Percentiles rank a stretch among this genome's conserved stretches.
These are phyloP conservation scores for Exophiala spinifera DNA, from an alignment of 2,329 filamentous ascomycete genomes.

Conservation along the genomic window DNA sequence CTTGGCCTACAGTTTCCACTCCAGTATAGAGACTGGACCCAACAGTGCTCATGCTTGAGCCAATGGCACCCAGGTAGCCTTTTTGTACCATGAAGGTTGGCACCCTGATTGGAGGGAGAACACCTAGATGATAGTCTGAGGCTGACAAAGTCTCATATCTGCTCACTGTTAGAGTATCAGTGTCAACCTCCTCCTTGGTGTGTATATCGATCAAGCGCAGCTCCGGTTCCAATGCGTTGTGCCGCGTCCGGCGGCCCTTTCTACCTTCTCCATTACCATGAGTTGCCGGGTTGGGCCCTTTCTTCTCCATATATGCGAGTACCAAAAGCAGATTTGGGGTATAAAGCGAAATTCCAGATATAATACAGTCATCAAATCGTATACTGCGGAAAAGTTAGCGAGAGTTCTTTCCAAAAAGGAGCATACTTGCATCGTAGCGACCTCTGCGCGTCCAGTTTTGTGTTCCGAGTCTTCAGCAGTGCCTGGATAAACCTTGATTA, in stretches of 20 bases:
- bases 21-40: slow-evolving; percentile 38
- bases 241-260: slow-evolving; percentile 53
- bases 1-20: slow-evolving; percentile 55
- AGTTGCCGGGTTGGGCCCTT: slow-evolving; percentile 63
- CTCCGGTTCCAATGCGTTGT: slow-evolving; percentile 81
- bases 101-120: slow-evolving; percentile 73
- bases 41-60: slow-evolving; percentile 40
- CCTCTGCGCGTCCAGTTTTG: slow-evolving; percentile 76
- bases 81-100: slow-evolving; percentile 62
- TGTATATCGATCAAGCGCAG: slow-evolving; percentile 85
- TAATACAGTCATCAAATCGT: slow-evolving; percentile 86
- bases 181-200: slow-evolving; percentile 78
- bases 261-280: slow-evolving; percentile 42
- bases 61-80: slow-evolving; percentile 73
- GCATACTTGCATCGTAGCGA: slow-evolving; percentile 80
- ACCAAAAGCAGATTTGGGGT: slow-evolving; percentile 86
- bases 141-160: slow-evolving; percentile 82
- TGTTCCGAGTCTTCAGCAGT: slow-evolving; percentile 66
- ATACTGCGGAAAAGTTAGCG: slow-evolving; percentile 56
- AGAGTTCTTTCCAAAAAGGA: background rate
- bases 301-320: slow-evolving; percentile 80
- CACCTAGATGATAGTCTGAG: slow-evolving; percentile 85
- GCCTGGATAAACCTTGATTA: slow-evolving; percentile 83
- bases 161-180: slow-evolving; percentile 79
- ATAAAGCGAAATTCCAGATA: slow-evolving; percentile 96